phyloP scores from a whole-genome alignment of 2,329 filamentous ascomycete genomes.

The Pseudocercospora ulei region DNA sequence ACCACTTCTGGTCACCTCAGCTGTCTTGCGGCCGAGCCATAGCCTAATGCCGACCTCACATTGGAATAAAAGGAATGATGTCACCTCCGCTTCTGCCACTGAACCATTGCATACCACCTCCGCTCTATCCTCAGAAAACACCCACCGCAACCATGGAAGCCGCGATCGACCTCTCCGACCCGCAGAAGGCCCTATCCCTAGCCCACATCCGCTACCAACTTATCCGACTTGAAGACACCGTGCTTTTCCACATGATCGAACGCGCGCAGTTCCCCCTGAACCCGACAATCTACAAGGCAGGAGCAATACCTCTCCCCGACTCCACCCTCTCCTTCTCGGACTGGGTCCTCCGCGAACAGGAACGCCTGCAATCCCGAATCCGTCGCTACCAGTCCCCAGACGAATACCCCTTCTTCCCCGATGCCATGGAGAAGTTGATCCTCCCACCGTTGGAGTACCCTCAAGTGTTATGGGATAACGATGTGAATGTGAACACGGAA shows the following conservation, averaged over 20 bases:
- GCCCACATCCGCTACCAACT: constrained; percentile 69
- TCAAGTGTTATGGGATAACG: constrained; percentile 72
- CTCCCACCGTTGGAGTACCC: constrained; percentile 85
- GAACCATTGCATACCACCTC: no score
- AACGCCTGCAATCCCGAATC: constrained; percentile 82
- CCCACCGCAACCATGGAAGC: constrained; percentile 59
- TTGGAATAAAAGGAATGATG: no score
- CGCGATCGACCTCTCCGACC: constrained; percentile 77
- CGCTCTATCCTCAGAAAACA: no score
- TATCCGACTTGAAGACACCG: constrained; percentile 93
- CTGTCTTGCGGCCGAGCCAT: no score
- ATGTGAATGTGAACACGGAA: constrained; percentile 79
- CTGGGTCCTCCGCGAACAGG: constrained; percentile 85
- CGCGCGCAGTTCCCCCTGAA: constrained; percentile 96
- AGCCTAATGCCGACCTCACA: no score
- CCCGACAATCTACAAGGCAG: constrained; percentile 70
- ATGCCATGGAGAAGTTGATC: constrained; percentile 66
- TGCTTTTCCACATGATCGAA: constrained; percentile 94
- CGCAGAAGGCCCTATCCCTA: constrained; percentile 75
- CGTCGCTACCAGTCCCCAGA: constrained; percentile 92
- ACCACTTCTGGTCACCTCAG: no score
- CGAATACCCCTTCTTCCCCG: constrained; percentile 94
- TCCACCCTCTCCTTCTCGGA: constrained; percentile 73
- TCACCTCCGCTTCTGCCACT: no score
- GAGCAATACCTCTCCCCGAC: constrained; percentile 67